phyloP scores from a whole-genome alignment of 2,329 filamentous ascomycete species.

The Beauveria sp. region DNA sequence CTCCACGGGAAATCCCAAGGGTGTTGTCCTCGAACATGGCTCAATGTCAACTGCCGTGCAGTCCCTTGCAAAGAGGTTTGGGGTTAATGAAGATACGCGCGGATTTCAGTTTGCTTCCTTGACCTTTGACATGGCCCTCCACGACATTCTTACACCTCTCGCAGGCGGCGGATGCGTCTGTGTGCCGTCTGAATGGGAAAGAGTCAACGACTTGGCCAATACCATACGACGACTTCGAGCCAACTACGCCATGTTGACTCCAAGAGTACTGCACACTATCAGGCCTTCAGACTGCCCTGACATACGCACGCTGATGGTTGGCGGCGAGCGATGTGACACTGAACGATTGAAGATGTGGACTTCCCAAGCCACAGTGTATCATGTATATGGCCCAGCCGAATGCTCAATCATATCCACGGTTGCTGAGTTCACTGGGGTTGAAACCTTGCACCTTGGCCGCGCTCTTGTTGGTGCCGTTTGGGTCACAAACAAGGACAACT shows the following conservation, averaged over 20 bases:
- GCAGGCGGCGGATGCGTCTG: slow-evolving; percentile 12
- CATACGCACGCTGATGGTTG: not conserved
- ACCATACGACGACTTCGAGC: slow-evolving; percentile 8
- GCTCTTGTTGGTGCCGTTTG: slow-evolving; percentile 13
- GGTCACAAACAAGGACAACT: slow-evolving; percentile 19
- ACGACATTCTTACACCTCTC: not conserved
- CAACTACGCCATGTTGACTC: not conserved
- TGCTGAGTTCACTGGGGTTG: slow-evolving; percentile 18
- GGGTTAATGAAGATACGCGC: not conserved
- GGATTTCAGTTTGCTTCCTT: slow-evolving; percentile 14
- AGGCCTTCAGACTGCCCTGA: not conserved
- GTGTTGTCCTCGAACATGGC: slow-evolving; percentile 9
- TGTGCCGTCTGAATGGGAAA: slow-evolving; percentile 14
- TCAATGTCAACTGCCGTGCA: slow-evolving; percentile 17
- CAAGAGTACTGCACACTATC: slow-evolving; percentile 11
- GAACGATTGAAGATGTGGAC: not conserved
- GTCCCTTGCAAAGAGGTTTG: not conserved
- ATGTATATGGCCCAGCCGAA: slow-evolving; percentile 28
- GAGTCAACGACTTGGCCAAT: slow-evolving; percentile 8
- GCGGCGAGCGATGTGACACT: not conserved
- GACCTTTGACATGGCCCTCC: slow-evolving; percentile 14
- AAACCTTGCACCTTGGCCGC: not conserved
- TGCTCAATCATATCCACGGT: not conserved
- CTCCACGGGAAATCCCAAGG: slow-evolving; percentile 43
- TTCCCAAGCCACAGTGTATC: not conserved